Conservation (phyloP, 2,329 filamentous ascomycete species). For the Ambrosiella cleistominuta region DNA sequence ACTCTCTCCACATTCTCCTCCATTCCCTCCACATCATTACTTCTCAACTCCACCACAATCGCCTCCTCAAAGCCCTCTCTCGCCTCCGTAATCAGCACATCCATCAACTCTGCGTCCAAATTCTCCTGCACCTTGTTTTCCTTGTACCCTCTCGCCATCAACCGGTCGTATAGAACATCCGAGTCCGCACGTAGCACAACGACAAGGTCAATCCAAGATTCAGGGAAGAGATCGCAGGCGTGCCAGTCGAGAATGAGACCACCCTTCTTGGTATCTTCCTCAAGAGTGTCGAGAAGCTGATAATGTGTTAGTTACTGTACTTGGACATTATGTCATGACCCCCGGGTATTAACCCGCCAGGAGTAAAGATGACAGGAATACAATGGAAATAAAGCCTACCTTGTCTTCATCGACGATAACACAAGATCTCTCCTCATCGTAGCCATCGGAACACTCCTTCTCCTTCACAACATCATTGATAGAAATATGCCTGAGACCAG, state of each 20-base stretch:
- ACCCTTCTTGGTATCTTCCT: slow-evolving; percentile 59
- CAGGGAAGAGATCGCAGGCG: slow-evolving; percentile 86
- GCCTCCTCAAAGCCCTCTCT: slow-evolving; percentile 70
- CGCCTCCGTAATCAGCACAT: slow-evolving; percentile 81
- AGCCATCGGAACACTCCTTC: slow-evolving; percentile 69
- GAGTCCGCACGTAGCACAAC: slow-evolving; percentile 77
- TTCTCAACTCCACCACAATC: slow-evolving; percentile 75
- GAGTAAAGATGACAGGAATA: not conserved
- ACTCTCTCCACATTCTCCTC: slow-evolving; percentile 77
- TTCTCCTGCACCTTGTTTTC: slow-evolving; percentile 90
- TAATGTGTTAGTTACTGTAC: not conserved
- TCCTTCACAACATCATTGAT: slow-evolving; percentile 90
- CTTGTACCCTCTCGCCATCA: slow-evolving; percentile 64
- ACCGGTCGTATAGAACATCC: slow-evolving; percentile 63
- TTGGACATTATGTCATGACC: not conserved
- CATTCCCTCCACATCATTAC: slow-evolving; percentile 67
- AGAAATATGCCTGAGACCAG: slow-evolving; percentile 64
- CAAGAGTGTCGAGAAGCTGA: slow-evolving; percentile 72
- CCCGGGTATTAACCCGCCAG: not conserved
- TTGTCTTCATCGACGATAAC: slow-evolving; percentile 97
- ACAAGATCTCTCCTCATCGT: slow-evolving; percentile 66
- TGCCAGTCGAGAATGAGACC: slow-evolving; percentile 96
- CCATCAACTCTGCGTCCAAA: slow-evolving; percentile 93
- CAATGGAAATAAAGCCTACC: slow-evolving; percentile 27
- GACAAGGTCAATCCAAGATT: slow-evolving; percentile 86